Conservation (phyloP, 1,284 basidiomycete genomes). For the Melampsora larici-populina region DNA sequence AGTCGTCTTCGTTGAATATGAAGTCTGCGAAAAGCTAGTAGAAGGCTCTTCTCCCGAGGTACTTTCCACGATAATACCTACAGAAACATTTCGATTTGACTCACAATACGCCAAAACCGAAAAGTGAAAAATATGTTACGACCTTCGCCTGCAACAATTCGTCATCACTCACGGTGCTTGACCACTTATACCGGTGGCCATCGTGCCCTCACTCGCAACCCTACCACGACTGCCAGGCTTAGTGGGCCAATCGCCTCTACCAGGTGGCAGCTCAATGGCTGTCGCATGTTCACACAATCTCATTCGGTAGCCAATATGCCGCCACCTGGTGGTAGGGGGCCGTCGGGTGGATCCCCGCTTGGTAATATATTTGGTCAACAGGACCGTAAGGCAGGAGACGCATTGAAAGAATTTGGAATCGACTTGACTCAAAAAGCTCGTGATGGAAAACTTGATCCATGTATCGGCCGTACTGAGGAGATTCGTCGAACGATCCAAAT, state of each 20-base stretch:
- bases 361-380: conserved; percentile 51
- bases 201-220: neutral
- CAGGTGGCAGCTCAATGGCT: neutral
- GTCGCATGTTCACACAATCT: neutral
- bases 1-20: too few species aligned
- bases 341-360: conserved; percentile 47
- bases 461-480: conserved; percentile 71
- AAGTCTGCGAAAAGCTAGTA: too few species aligned
- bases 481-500: conserved; percentile 84
- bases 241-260: neutral
- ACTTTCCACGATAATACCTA: too few species aligned
- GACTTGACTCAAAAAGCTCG: conserved; percentile 79
- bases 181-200: neutral
- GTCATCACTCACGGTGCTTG: neutral
- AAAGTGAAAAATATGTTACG: neutral
- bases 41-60: too few species aligned
- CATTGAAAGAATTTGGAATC: conserved; percentile 61
- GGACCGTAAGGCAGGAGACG: conserved; percentile 46
- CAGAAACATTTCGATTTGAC: too few species aligned
- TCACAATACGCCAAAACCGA: too few species aligned
- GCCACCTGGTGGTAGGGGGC: conserved; percentile 41
- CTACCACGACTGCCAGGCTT: neutral
- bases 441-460: conserved; percentile 81
- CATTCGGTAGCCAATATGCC: neutral
- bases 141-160: neutral